Conservation (phyloP, 2,329 filamentous ascomycete species). For the Cordyceps tenuipes region DNA sequence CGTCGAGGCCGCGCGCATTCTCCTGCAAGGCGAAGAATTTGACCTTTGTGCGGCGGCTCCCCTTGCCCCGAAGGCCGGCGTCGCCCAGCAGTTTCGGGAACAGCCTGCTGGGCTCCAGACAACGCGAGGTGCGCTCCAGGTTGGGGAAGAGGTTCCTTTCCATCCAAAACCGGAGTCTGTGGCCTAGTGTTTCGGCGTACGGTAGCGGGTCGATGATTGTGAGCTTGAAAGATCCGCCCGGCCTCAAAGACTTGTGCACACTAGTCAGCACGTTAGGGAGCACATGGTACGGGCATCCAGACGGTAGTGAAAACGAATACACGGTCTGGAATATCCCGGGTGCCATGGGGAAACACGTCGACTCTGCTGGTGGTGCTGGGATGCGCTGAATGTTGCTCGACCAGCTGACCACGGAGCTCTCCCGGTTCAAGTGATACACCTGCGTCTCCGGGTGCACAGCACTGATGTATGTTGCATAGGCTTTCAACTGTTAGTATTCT, state of each 20-base stretch:
- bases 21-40: slow-evolving; percentile 39
- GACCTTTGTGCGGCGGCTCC: slow-evolving; percentile 39
- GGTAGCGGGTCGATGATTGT: slow-evolving; percentile 57
- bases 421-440: slow-evolving; percentile 40
- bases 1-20: slow-evolving; percentile 18
- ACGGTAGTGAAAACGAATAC: slow-evolving; percentile 47
- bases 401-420: slow-evolving; percentile 18
- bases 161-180: slow-evolving; percentile 51
- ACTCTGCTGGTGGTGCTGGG: slow-evolving; percentile 29
- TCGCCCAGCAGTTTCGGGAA: slow-evolving; percentile 53
- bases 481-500: not conserved
- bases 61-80: slow-evolving; percentile 40
- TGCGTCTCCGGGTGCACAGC: slow-evolving; percentile 31
- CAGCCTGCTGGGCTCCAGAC: slow-evolving; percentile 48
- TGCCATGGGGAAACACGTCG: slow-evolving; percentile 29
- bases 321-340: slow-evolving; percentile 39
- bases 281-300: slow-evolving; percentile 37
- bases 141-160: slow-evolving; percentile 52
- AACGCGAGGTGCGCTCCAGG: slow-evolving; percentile 50
- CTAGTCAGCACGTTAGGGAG: slow-evolving; percentile 46
- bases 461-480: slow-evolving; percentile 38
- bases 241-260: slow-evolving; percentile 34
- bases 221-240: slow-evolving; percentile 47
- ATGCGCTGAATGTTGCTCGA: slow-evolving; percentile 28
- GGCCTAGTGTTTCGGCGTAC: slow-evolving; percentile 45